Percentiles rank a stretch among this genome's conserved stretches.
Conservation (phyloP, 1,284 basidiomycete genomes). For the Hemileia vastatrix region DNA sequence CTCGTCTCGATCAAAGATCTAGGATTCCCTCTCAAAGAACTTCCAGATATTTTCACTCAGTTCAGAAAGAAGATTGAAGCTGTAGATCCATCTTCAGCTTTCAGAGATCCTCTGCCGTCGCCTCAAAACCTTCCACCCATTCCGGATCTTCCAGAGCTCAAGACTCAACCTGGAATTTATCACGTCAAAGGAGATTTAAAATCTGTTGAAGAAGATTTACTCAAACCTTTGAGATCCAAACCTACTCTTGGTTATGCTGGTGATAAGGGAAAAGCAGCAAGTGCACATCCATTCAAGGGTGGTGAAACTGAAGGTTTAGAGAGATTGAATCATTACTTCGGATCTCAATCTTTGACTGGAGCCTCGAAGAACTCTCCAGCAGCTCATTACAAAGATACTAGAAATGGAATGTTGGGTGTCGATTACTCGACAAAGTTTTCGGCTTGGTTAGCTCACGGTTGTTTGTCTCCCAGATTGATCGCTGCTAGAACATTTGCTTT, state of each 20-base stretch:
- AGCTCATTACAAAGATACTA: conserved; percentile 33
- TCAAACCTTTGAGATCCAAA: conserved; percentile 29
- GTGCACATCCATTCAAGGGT: conserved; percentile 33
- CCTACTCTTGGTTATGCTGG: conserved; percentile 26
- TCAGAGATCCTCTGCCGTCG: conserved; percentile 25
- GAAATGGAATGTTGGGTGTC: conserved; percentile 32
- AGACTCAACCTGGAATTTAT: conserved; percentile 26
- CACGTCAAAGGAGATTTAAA: conserved; percentile 8
- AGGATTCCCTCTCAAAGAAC: conserved; percentile 29
- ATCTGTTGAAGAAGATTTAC: conserved; percentile 25
- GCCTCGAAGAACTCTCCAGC: conserved; percentile 21
- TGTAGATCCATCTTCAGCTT: conserved; percentile 25
- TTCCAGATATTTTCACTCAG: conserved; percentile 37
- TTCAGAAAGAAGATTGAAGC: conserved; percentile 37
- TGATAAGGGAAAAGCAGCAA: conserved; percentile 8
- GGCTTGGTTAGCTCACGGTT: conserved; percentile 33
- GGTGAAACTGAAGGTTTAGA: conserved; percentile 34
- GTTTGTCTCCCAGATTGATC: conserved; percentile 32
- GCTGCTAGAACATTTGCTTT: conserved; percentile 29
- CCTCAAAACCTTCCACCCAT: conserved; percentile 32
- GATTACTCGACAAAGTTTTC: conserved; percentile 37
- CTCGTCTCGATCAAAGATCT: too few relatives aligned
- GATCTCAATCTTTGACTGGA: background rate
- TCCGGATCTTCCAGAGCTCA: conserved; percentile 17
- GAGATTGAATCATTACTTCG: conserved; percentile 34